A percentile compares a stretch with the other conserved stretches of the same genome.
phyloP scores from a whole-genome alignment of 805 yeast genomes.

The Myxozyma geophila region DNA sequence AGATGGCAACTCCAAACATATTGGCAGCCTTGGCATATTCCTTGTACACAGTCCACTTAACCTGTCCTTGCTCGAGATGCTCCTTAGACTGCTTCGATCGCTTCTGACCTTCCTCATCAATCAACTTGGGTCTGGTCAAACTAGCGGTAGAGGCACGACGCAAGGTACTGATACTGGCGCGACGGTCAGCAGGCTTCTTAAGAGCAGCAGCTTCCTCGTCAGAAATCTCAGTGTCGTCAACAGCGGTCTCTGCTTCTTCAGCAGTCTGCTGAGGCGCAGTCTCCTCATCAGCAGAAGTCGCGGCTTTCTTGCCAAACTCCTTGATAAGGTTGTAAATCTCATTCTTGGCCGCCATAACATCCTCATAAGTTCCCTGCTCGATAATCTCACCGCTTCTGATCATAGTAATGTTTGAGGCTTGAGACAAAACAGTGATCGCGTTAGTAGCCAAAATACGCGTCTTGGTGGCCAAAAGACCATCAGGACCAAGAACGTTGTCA shows the following conservation, averaged over 20 bases:
- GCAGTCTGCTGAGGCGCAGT: neutral
- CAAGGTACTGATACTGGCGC: constrained; percentile 42
- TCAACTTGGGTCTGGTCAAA: constrained; percentile 46
- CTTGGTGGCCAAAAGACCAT: constrained; percentile 75
- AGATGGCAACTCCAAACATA: constrained; percentile 63
- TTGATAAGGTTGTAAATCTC: constrained; percentile 37
- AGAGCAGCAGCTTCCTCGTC: constrained; percentile 25
- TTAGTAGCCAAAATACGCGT: constrained; percentile 84
- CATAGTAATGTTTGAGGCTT: constrained; percentile 72
- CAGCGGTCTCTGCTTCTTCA: constrained; percentile 13
- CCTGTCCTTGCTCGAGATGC: constrained; percentile 90
- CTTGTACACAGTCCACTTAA: constrained; percentile 81
- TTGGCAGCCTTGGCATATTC: constrained; percentile 91
- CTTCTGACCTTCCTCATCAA: constrained; percentile 37
- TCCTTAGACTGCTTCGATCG: constrained; percentile 55
- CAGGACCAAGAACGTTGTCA: constrained; percentile 78
- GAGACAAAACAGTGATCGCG: constrained; percentile 76
- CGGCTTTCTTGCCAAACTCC: constrained; percentile 39
- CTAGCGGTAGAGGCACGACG: constrained; percentile 71
- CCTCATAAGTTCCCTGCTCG: constrained; percentile 45
- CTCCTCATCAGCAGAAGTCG: constrained; percentile 21
- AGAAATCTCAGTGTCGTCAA: constrained; percentile 21
- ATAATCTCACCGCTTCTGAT: constrained; percentile 55
- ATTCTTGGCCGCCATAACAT: constrained; percentile 36
- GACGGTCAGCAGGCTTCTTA: constrained; percentile 13